Conservation (phyloP, 129 eudicot genomes). For the Rutidosis leptorrhynchoides region DNA sequence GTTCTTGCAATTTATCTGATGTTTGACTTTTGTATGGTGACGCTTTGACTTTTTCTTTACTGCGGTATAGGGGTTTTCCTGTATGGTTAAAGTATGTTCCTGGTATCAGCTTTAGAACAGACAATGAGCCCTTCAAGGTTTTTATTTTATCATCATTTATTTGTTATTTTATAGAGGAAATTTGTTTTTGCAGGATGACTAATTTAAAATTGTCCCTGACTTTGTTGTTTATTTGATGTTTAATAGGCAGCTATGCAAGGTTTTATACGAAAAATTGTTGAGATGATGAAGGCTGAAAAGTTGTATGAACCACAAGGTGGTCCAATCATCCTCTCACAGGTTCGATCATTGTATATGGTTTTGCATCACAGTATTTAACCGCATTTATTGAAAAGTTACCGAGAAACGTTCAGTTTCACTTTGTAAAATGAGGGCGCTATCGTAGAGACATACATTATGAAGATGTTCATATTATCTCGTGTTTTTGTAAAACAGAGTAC, state of each 20-base stretch:
- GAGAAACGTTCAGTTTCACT: no score
- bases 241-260: slow-evolving; percentile 89
- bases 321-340: slow-evolving; percentile 94
- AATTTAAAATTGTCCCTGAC: not conserved
- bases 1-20: slow-evolving; percentile 11
- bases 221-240: slow-evolving; percentile 21
- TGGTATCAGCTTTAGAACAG: slow-evolving; percentile 93
- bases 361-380: not conserved
- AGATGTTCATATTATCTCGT: not conserved
- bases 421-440: not conserved
- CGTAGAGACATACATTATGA: not conserved
- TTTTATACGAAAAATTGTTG: slow-evolving; percentile 78
- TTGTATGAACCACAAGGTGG: slow-evolving; percentile 88
- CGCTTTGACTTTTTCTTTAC: not conserved
- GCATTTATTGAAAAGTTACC: not conserved
- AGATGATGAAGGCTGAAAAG: slow-evolving; percentile 76
- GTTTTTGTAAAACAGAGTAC: not conserved
- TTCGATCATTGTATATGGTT: slow-evolving; percentile 8
- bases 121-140: slow-evolving; percentile 89
- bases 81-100: slow-evolving; percentile 99
- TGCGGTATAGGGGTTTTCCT: slow-evolving; percentile 79
- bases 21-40: slow-evolving; percentile 12
- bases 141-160: not conserved
- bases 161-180: no score
- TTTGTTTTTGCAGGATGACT: slow-evolving; percentile 62